These are phyloP conservation scores for Aspergillus cejpii DNA, from an alignment of 2,329 filamentous ascomycete genomes.

Conservation along the genomic window DNA sequence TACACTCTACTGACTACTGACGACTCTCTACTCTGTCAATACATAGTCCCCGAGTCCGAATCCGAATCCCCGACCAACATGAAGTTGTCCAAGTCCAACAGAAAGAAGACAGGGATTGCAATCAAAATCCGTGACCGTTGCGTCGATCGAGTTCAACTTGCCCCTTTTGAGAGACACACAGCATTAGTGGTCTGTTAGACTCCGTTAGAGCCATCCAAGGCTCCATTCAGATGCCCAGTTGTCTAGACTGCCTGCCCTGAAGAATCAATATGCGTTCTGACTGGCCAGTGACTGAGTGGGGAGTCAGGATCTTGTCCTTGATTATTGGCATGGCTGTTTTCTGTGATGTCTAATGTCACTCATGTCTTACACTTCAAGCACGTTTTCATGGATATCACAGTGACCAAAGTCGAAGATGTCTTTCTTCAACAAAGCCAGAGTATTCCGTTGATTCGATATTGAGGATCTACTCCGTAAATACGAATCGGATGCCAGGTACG, in stretches of 20 bases:
- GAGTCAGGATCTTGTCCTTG: too few species aligned
- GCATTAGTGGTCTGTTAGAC: neutral
- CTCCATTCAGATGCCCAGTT: neutral
- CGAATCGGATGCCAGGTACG: neutral
- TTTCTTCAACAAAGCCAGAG: too few species aligned
- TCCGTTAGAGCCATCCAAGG: neutral
- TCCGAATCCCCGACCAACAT: neutral
- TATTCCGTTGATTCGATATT: too few species aligned
- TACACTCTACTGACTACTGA: too few species aligned
- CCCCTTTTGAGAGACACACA: neutral
- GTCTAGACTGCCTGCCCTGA: neutral
- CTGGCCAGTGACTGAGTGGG: neutral
- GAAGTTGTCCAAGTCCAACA: too few species aligned
- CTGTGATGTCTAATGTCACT: neutral
- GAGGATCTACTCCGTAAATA: too few species aligned
- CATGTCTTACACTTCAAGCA: neutral
- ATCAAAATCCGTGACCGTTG: neutral
- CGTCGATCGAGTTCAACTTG: neutral
- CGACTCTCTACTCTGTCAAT: too few species aligned
- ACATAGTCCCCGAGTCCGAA: too few species aligned
- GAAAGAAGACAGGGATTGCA: neutral
- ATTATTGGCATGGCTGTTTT: neutral
- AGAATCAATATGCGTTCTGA: neutral
- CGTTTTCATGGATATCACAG: neutral
- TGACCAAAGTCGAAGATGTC: too few species aligned